Percentiles rank a stretch among this genome's conserved stretches.
Conservation (phyloP, 257 asterid genomes). For the Solanum chilense region DNA sequence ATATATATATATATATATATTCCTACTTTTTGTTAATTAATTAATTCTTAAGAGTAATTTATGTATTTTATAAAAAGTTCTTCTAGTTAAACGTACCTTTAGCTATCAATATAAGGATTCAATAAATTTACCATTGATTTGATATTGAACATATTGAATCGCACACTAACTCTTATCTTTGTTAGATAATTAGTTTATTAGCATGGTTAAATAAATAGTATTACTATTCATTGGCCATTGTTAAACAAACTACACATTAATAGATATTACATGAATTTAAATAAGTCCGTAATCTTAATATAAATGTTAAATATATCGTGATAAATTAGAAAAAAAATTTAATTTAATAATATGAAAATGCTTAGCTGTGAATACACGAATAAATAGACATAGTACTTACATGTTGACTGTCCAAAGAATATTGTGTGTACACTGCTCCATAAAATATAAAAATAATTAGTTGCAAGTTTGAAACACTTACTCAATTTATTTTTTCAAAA, state of each 20-base stretch:
- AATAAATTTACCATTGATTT: no score
- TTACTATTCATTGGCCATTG: not conserved
- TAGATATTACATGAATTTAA: not conserved
- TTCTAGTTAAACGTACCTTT: not conserved
- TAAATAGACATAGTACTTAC: not conserved
- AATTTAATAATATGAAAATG: not conserved
- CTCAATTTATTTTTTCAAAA: not conserved
- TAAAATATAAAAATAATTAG: not conserved
- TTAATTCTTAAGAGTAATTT: no score
- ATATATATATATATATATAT: no score
- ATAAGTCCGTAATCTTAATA: not conserved
- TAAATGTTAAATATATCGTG: rapidly evolving
- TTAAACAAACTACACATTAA: not conserved
- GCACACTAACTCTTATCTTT: not conserved
- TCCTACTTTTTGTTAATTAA: not conserved
- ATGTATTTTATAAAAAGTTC: no score
- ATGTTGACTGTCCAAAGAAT: not conserved
- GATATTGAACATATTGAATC: not conserved
- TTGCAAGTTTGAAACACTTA: no score
- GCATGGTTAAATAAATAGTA: not conserved
- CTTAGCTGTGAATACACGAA: not conserved
- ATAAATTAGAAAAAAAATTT: not conserved
- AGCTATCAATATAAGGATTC: not conserved
- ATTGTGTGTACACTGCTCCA: not conserved
- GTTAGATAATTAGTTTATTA: not conserved